Percentiles rank a stretch among this genome's conserved stretches.
phyloP scores from a whole-genome alignment of 768 basidiomycete genomes.

The Cystobasidiopsis lactophilus region DNA sequence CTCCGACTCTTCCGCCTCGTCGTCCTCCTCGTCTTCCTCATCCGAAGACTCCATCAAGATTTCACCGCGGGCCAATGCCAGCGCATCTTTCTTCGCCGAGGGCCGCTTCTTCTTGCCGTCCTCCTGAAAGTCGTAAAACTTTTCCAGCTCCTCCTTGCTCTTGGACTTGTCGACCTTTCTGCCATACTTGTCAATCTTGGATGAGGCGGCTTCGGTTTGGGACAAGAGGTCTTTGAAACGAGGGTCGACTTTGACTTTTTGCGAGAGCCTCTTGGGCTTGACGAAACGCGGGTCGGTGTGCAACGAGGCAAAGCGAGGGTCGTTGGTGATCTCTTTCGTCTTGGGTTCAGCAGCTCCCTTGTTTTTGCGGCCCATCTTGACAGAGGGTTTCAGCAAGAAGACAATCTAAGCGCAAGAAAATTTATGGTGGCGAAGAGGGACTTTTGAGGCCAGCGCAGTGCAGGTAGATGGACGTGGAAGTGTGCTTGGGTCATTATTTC shows the following conservation, averaged over 20 bases:
- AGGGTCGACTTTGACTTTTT: conserved; percentile 69
- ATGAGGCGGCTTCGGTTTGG: conserved; percentile 7
- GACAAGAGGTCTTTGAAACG: conserved; percentile 62
- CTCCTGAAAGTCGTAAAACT: conserved; percentile 24
- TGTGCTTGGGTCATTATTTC: no score
- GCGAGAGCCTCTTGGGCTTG: conserved; percentile 38
- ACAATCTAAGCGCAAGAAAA: no score
- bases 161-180: conserved; percentile 23
- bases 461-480: no score
- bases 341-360: no score
- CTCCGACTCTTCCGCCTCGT: conserved; percentile 23
- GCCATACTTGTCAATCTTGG: conserved; percentile 29
- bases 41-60: conserved; percentile 64
- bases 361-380: no score
- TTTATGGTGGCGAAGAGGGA: no score
- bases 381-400: no score
- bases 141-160: conserved; percentile 26
- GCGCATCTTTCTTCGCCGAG: neutral
- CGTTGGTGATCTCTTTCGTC: conserved; percentile 21
- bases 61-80: conserved; percentile 76
- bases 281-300: conserved; percentile 85
- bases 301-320: conserved; percentile 68
- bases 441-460: no score
- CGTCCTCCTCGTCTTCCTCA: conserved; percentile 29
- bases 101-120: conserved; percentile 4